Conservation (phyloP, 2,329 filamentous ascomycete species). For the Graphilbum fragrans region DNA sequence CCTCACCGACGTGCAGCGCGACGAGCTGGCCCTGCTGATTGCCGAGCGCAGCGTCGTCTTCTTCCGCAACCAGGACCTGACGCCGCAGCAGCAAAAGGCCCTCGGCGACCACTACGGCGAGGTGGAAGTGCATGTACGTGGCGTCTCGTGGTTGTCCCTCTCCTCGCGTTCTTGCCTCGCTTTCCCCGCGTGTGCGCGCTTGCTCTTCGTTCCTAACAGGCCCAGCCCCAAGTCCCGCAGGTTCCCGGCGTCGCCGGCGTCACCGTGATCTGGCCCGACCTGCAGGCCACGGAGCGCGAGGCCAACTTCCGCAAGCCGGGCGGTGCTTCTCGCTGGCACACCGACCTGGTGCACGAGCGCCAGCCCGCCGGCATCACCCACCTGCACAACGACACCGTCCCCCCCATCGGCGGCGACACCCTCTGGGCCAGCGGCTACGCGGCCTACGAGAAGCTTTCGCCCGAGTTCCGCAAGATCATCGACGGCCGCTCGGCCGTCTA, state of each 20-base stretch:
- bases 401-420: constrained; percentile 55
- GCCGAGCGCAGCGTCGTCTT: constrained; percentile 56
- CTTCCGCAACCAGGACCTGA: constrained; percentile 49
- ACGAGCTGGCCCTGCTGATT: constrained; percentile 50
- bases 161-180: neutral
- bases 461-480: constrained; percentile 56
- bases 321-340: constrained; percentile 58
- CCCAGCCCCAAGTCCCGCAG: constrained; percentile 56
- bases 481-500: constrained; percentile 56
- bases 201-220: neutral
- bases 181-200: neutral
- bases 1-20: constrained; percentile 43
- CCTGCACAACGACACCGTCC: constrained; percentile 57
- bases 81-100: constrained; percentile 49
- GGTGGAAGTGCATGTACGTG: constrained; percentile 52
- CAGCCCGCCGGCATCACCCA: constrained; percentile 62
- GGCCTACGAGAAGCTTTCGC: constrained; percentile 62
- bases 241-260: constrained; percentile 56
- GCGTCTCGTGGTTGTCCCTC: neutral
- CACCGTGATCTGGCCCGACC: constrained; percentile 58
- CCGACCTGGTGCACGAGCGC: constrained; percentile 57
- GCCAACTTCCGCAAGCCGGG: constrained; percentile 55
- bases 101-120: constrained; percentile 53
- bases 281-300: constrained; percentile 47
- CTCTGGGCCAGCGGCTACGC: constrained; percentile 61